phyloP scores from a whole-genome alignment of 176 grass and related monocot genomes.

The Elymus sibiricus region DNA sequence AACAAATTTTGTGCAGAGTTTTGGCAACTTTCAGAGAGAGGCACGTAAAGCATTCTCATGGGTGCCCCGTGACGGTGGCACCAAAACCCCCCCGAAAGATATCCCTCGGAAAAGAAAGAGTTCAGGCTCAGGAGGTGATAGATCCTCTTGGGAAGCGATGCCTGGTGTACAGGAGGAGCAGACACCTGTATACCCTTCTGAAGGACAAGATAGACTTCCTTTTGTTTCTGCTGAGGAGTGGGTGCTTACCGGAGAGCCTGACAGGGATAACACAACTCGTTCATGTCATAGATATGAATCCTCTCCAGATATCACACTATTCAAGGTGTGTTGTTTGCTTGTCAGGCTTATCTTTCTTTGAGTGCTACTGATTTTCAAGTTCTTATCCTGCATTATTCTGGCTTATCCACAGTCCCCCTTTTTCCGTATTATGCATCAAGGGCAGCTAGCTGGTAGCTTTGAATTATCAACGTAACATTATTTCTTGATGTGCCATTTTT shows the following conservation, averaged over 20 bases:
- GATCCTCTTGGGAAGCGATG: constrained; percentile 55
- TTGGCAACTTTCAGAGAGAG: constrained; percentile 87
- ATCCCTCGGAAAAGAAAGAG: constrained; percentile 77
- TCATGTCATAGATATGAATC: constrained; percentile 84
- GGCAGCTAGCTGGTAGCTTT: constrained; percentile 10
- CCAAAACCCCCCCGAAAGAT: constrained; percentile 54
- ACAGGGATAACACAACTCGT: constrained; percentile 68
- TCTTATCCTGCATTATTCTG: constrained; percentile 4
- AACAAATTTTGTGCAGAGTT: constrained; percentile 83
- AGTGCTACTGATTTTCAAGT: not conserved
- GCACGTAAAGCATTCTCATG: constrained; percentile 90
- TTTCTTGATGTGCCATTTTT: constrained; percentile 6
- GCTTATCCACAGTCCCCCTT: not conserved
- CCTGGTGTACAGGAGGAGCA: constrained; percentile 59
- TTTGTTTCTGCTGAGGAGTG: constrained; percentile 90
- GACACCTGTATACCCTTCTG: constrained; percentile 47
- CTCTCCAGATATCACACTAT: constrained; percentile 94
- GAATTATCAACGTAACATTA: constrained; percentile 1
- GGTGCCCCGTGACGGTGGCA: constrained; percentile 65
- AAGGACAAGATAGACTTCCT: constrained; percentile 76
- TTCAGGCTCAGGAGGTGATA: constrained; percentile 70
- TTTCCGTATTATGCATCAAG: constrained; percentile 2
- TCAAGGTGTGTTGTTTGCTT: constrained; percentile 60
- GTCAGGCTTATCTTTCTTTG: constrained; percentile 8
- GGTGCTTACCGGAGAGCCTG: constrained; percentile 77